Conservation (phyloP, 1,139 yeast species). For the Hyphopichia pseudoburtonii region DNA sequence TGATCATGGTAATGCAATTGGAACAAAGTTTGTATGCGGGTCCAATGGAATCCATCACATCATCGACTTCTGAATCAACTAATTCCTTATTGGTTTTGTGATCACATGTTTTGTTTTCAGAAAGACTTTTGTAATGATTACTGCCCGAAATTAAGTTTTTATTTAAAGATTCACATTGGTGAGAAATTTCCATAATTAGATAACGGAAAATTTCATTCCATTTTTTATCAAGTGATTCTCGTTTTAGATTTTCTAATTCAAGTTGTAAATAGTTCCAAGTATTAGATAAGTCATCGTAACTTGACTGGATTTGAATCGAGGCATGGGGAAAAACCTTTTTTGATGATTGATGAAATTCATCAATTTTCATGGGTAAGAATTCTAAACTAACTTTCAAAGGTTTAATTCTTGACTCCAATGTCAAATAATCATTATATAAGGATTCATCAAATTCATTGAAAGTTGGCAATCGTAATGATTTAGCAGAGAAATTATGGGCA, state of each 20-base stretch:
- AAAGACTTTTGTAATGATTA: background rate
- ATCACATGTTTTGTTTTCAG: too few relatives aligned
- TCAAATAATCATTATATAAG: conserved; percentile 28
- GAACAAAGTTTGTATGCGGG: conserved; percentile 32
- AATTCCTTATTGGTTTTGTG: background rate
- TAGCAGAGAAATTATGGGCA: conserved; percentile 13
- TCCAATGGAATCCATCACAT: conserved; percentile 18
- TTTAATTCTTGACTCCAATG: conserved; percentile 33
- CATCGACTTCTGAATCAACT: background rate
- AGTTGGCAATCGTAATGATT: conserved; percentile 30
- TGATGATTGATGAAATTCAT: conserved; percentile 39
- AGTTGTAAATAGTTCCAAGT: conserved; percentile 41
- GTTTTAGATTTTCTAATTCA: conserved; percentile 41
- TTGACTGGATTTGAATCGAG: conserved; percentile 32
- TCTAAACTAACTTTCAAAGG: conserved; percentile 63
- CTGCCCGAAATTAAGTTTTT: conserved; percentile 18
- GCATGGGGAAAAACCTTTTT: conserved; percentile 27
- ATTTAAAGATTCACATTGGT: conserved; percentile 25
- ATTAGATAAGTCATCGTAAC: conserved; percentile 38
- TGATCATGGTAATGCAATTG: conserved; percentile 30
- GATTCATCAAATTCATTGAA: conserved; percentile 29
- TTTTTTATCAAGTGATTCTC: conserved; percentile 49
- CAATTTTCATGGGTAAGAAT: conserved; percentile 56
- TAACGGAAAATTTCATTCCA: conserved; percentile 56
- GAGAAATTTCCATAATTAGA: conserved; percentile 39